Base-by-base conservation (phyloP, 2,329 filamentous ascomycete species). In the Colletotrichum liriopes region DNA sequence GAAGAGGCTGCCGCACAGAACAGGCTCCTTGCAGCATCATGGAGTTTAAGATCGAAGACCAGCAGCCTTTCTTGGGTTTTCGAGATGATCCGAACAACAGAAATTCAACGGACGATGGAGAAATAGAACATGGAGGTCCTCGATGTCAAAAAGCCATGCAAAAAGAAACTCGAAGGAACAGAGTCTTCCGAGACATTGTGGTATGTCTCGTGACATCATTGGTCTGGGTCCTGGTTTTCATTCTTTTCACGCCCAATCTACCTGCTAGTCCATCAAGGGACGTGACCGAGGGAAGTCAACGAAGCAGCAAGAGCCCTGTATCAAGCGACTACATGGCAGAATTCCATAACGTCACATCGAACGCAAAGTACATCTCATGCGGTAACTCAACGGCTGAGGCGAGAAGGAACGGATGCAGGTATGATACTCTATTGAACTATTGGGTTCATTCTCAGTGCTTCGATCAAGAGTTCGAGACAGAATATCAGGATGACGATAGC, bases 401-500 rank as follows among this genome's bases (percentile, higher is more conserved):
- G 11, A 73, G 60, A 18, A 54, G 61, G 2, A 58, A 52, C 0
- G 71, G 70, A 18, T 78, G 77, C 75, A 67, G 52, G 12, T 78
- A 78, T 41, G 77, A 78, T 63, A 75, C 77, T 23, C 65, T 78
- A 2, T 37, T 77, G 14, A 78, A 78, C 61, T 73, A 75, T 51
- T 78, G 77, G 77, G 77, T 78, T 14, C 77, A 75, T 7, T 65
- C 68, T 43, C 66, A 72, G 7, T 77, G 76, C 67, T 70, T 65
- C 62, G 76, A 77, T 59, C 64, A 67, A 37, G 77, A 77, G 52
- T 76, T 68, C 35, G 70, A 77, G 45, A 72, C 67, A n/a, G 77
- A 78, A 66, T 79, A 79, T 70, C 54, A 66, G 49, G 77, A 78
- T 18, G 77, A 78, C 63, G 65, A 68, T 23, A 76, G 69, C 47